Base-by-base conservation (phyloP, 306 rosid species). In the Cucurbita argyrosperma region DNA sequence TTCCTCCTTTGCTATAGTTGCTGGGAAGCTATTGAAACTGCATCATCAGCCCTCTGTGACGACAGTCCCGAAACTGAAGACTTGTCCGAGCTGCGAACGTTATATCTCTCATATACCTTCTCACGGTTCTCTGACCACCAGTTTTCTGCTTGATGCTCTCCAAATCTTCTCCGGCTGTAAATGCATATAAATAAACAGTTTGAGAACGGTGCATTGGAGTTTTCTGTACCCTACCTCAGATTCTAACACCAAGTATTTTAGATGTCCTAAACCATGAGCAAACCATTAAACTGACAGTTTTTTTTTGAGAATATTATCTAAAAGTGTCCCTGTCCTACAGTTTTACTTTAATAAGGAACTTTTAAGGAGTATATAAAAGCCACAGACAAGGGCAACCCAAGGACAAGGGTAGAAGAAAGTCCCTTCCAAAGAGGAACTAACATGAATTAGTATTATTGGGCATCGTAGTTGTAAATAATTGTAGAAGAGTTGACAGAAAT, bases 111-210 rank as follows among this genome's bases (percentile, higher is more conserved):
- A 9, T 91, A 95, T 63, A 95, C 99, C 80, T 76, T 91, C 18
- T 91, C 96, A 1, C 92, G 92, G 56, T 95, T 95, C 88, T 91
- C 97, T 0, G 97, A 89, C 99, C 99, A 91, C 99, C 99, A 95
- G 43, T 81, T 85, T 80, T 91, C 97, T n/a, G 99, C 99, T 85
- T 91, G 99, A 74, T 89, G 88, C 88, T 95, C 99, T 68, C 91
- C 99, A 21, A 95, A 95, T 87, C 89, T 89, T 77, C 97, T 87
- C 53, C 97, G 99, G 90, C 99, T 95, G 92, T 87, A 82, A 10
- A 80, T 38, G 21, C 70, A 77, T 58, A 40, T 40, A 73, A 0
- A 49, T 1, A 81, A 69, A 42, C 80, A 38, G 64, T 60, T 15
- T 68, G 15, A 21, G 13, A 49, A 49, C 42, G 1, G 13, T 6